Percentiles rank a stretch among this genome's conserved stretches.
Evolutionary conservation across 2,329 filamentous ascomycete species (phyloP).

Genomic region (Neofusicoccum sp.): DNA sequence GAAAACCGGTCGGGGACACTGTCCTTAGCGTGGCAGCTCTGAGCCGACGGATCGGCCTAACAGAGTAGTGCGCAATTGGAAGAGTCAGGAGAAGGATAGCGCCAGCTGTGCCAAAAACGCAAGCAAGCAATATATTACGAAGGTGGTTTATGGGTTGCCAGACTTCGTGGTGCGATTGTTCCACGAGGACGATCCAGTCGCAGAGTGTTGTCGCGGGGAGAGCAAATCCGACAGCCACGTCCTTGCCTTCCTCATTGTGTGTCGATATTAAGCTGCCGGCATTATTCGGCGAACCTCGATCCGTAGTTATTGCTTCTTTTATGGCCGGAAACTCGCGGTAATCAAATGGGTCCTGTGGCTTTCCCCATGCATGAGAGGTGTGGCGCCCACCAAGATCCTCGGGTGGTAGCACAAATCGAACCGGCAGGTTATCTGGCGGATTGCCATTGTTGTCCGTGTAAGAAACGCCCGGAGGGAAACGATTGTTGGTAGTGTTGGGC

Average conservation of each 20-base stretch:
- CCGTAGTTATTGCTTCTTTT: conserved; percentile 59
- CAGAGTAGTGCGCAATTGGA: conserved; percentile 79
- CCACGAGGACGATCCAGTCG: conserved; percentile 81
- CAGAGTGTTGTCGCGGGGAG: conserved; percentile 68
- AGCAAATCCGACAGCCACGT: conserved; percentile 80
- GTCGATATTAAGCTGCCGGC: conserved; percentile 70
- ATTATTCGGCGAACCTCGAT: conserved; percentile 48
- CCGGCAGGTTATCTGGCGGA: conserved; percentile 30
- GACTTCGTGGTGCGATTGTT: conserved; percentile 74
- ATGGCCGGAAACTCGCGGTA: conserved; percentile 66
- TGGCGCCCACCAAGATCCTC: conserved; percentile 36
- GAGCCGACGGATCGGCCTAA: conserved; percentile 76
- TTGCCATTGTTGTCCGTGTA: conserved; percentile 29
- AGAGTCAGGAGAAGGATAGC: conserved; percentile 71
- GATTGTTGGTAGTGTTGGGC: conserved; percentile 66
- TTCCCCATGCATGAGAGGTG: conserved; percentile 31
- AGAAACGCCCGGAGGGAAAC: conserved; percentile 40
- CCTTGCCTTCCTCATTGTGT: conserved; percentile 68
- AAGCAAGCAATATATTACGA: conserved; percentile 79
- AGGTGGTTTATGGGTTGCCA: conserved; percentile 74
- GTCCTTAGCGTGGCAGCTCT: conserved; percentile 76
- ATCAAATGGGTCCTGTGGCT: conserved; percentile 50
- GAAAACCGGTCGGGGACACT: conserved; percentile 65
- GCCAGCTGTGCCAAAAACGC: conserved; percentile 81
- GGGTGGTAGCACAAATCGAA: conserved; percentile 39